These are phyloP conservation scores for Trichoderma polysporum DNA, from an alignment of 2,329 filamentous ascomycete species.

Conservation along the genomic window DNA sequence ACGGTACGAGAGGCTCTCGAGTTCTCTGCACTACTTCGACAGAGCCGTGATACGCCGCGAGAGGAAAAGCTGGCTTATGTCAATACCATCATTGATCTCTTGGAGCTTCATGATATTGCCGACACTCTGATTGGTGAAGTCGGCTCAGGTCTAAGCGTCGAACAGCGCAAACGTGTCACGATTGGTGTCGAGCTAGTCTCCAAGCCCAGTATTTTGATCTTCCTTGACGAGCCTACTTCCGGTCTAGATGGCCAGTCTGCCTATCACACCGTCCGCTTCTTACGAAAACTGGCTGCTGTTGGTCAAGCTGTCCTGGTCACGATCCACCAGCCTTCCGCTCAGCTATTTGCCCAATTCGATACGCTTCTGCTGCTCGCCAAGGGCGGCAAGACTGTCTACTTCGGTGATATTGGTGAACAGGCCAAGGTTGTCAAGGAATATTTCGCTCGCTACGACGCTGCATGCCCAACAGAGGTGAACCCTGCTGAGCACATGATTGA, in stretches of 20 bases:
- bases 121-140: slow-evolving; percentile 49
- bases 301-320: slow-evolving; percentile 69
- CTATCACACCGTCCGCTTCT: slow-evolving; percentile 62
- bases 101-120: slow-evolving; percentile 49
- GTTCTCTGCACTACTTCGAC: slow-evolving; percentile 68
- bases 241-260: slow-evolving; percentile 69
- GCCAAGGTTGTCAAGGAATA: slow-evolving; percentile 57
- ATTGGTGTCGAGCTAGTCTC: slow-evolving; percentile 63
- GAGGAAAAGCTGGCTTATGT: slow-evolving; percentile 75
- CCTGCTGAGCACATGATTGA: slow-evolving; percentile 76
- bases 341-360: slow-evolving; percentile 67
- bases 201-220: slow-evolving; percentile 59
- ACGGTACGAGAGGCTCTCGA: slow-evolving; percentile 66
- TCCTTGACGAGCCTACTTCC: slow-evolving; percentile 63
- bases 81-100: slow-evolving; percentile 70
- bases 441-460: slow-evolving; percentile 65
- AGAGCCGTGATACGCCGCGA: slow-evolving; percentile 61
- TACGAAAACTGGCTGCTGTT: slow-evolving; percentile 63
- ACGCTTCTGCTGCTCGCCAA: slow-evolving; percentile 62
- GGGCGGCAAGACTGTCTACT: slow-evolving; percentile 66
- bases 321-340: slow-evolving; percentile 68
- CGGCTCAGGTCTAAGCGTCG: slow-evolving; percentile 54
- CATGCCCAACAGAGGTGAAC: slow-evolving; percentile 62
- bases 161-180: slow-evolving; percentile 56
- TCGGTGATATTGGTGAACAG: slow-evolving; percentile 62